These are phyloP conservation scores for Fusarium sp. DNA, from an alignment of 2,329 filamentous ascomycete species.

Conservation along the genomic window DNA sequence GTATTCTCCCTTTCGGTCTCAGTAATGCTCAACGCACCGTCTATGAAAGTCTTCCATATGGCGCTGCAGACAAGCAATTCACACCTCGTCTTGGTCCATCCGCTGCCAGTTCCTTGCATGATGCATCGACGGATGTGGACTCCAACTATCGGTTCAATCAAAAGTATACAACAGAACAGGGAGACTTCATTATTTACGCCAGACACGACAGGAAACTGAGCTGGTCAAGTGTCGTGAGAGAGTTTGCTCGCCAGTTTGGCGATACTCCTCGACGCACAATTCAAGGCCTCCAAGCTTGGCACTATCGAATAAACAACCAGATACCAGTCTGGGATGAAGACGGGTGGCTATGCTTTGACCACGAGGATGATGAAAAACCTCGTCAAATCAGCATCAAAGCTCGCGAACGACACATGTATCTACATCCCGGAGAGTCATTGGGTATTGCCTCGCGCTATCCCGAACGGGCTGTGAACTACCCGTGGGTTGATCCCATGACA, in stretches of 20 bases:
- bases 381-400: constrained; percentile 46
- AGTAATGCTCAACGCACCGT: not conserved
- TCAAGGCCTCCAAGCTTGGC: not conserved
- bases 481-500: constrained; percentile 52
- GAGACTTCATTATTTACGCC: not conserved
- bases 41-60: not conserved
- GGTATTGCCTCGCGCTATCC: constrained; percentile 54
- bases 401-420: constrained; percentile 43
- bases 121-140: not conserved
- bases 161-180: not conserved
- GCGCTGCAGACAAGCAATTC: constrained; percentile 35
- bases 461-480: constrained; percentile 55
- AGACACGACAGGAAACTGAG: not conserved
- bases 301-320: not conserved
- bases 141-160: not conserved
- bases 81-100: constrained; percentile 48
- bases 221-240: not conserved
- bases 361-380: not conserved
- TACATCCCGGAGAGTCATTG: constrained; percentile 46
- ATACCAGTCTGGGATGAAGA: not conserved
- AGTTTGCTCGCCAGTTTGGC: not conserved
- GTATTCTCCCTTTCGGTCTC: not conserved
- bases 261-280: not conserved
- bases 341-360: not conserved
- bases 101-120: not conserved